Conservation (phyloP, 208 protist genomes). For the Trypanosoma cruzi region DNA sequence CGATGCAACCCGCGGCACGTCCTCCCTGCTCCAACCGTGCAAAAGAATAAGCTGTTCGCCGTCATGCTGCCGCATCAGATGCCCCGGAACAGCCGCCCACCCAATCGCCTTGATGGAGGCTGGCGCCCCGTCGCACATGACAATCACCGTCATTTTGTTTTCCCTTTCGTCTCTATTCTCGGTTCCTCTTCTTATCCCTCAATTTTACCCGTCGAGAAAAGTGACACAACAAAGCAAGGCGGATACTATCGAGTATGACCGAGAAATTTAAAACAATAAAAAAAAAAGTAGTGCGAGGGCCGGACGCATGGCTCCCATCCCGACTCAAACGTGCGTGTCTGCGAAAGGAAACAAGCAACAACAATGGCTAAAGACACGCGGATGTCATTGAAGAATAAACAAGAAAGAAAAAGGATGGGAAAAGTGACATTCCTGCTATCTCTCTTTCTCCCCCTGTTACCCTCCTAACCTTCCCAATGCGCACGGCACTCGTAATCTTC, state of each 20-base stretch:
- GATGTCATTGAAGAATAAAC: too few species aligned
- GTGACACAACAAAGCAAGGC: neutral
- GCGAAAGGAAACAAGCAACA: neutral
- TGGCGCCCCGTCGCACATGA: constrained; percentile 82
- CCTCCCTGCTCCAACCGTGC: constrained; percentile 59
- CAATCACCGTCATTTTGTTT: constrained; percentile 32
- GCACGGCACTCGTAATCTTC: neutral
- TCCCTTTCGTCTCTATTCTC: neutral
- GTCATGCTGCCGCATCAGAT: constrained; percentile 41
- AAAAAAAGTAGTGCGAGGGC: neutral
- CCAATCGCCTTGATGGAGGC: constrained; percentile 64
- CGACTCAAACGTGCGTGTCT: neutral
- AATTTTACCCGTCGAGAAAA: neutral
- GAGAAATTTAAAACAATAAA: neutral
- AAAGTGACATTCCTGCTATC: neutral
- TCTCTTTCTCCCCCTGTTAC: neutral
- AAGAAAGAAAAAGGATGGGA: neutral
- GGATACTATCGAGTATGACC: neutral
- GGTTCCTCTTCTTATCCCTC: neutral
- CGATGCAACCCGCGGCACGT: neutral
- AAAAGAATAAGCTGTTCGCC: constrained; percentile 63
- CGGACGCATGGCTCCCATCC: neutral
- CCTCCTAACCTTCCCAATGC: neutral
- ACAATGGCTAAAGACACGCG: neutral
- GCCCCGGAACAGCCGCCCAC: constrained; percentile 55